Percentiles rank a stretch among this genome's conserved stretches.
Conservation (phyloP, 2,329 filamentous ascomycete genomes). For the Trichoderma sp. region DNA sequence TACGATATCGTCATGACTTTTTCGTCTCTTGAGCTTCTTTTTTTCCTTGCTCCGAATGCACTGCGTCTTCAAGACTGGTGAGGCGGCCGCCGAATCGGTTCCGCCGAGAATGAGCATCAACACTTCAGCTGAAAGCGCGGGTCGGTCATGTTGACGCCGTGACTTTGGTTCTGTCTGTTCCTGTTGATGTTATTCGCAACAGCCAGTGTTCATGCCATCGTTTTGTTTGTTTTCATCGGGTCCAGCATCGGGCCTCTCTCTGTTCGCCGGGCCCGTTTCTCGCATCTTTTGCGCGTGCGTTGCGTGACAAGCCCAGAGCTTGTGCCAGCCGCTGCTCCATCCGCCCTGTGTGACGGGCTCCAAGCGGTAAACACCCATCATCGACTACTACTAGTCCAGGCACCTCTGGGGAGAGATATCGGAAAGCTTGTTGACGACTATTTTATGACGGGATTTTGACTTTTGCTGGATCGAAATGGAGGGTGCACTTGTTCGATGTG, state of each 20-base stretch:
- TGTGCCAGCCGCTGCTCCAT: slow-evolving; percentile 20
- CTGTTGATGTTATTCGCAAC: slow-evolving; percentile 16
- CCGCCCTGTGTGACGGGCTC: background rate
- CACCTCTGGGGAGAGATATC: background rate
- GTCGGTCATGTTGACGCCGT: background rate
- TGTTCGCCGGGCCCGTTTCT: background rate
- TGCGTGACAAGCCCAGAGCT: slow-evolving; percentile 15
- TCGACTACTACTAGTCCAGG: background rate
- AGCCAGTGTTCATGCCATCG: background rate
- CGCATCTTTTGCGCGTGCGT: background rate
- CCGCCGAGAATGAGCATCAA: background rate
- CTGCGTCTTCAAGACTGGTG: background rate
- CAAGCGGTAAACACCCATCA: slow-evolving; percentile 4
- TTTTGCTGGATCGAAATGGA: slow-evolving; percentile 4
- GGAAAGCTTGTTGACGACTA: slow-evolving; percentile 15
- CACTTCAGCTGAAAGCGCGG: background rate
- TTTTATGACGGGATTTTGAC: slow-evolving; percentile 3
- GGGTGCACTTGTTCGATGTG: background rate
- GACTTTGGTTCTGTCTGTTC: background rate
- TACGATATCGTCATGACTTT: slow-evolving; percentile 28
- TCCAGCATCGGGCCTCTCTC: slow-evolving; percentile 11
- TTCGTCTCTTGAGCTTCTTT: background rate
- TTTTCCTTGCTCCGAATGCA: background rate
- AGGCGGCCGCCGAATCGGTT: background rate
- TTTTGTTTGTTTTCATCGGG: slow-evolving; percentile 11